Evolutionary conservation across 176 grass and related monocot genomes (phyloP).

Genomic region (Musa itinerans): DNA sequence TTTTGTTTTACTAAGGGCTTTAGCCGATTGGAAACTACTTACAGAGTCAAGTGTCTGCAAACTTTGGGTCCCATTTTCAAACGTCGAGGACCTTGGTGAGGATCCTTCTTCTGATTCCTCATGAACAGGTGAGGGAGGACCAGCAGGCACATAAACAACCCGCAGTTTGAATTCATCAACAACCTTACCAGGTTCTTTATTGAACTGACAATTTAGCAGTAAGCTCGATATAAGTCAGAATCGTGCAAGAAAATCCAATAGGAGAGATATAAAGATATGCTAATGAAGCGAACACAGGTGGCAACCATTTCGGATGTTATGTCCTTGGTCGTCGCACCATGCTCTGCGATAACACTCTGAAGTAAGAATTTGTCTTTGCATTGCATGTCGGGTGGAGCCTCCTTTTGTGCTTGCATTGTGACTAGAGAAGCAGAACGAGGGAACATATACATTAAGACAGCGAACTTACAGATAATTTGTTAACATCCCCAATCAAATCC

Average conservation of each 20-base stretch:
- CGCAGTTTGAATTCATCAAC: conserved; percentile 90
- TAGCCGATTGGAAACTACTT: conserved; percentile 24
- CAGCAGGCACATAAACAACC: conserved; percentile 62
- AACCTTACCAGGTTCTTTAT: conserved; percentile 72
- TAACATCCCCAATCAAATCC: neutral
- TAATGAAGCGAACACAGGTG: neutral
- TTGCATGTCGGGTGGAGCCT: conserved; percentile 60
- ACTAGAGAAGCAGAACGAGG: conserved; percentile 27
- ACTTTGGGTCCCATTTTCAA: conserved; percentile 54
- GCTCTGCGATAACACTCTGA: conserved; percentile 66
- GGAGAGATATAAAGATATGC: neutral
- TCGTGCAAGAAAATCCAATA: neutral
- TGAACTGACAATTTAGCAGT: conserved; percentile 43
- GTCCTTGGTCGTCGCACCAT: conserved; percentile 52
- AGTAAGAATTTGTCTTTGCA: conserved; percentile 98
- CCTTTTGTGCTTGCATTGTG: conserved; percentile 91
- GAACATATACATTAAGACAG: neutral
- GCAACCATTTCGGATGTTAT: conserved; percentile 61
- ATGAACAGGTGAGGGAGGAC: conserved; percentile 39
- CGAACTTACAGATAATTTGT: neutral
- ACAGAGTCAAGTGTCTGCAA: conserved; percentile 48
- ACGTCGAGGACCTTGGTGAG: conserved; percentile 49
- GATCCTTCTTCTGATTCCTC: conserved; percentile 84
- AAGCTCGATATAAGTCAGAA: conserved; percentile 8
- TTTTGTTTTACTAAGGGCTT: neutral